Base-by-base conservation (phyloP, 495 filamentous ascomycete species). In the Peziza echinospora region DNA sequence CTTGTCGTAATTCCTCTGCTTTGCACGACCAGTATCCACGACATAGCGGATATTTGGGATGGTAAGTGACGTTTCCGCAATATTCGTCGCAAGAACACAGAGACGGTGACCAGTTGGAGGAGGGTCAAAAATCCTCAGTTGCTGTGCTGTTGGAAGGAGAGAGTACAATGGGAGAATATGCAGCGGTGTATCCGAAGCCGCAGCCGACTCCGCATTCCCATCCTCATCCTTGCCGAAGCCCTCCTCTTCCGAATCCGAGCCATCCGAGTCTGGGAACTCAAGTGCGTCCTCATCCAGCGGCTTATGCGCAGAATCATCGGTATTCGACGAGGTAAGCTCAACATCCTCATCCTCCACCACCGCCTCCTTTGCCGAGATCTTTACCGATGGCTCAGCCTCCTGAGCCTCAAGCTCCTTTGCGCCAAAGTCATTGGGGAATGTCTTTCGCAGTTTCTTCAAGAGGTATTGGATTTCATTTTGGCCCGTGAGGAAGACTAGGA, bases 1-100 rank as follows among this genome's bases (percentile, higher is more conserved):
- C 11, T 72, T 66, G 54, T 96, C 78, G 55, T 84, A 96, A 43
- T 76, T 80, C 47, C 85, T 80, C 58, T 93, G 85, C 61, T 99
- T 99, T 2, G 80, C 75, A 34, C 91, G 71, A 24, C 91, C 91
- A 55, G 78, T 79, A 62, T 99, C 91, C 51, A 99, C 93, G 13
- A 99, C 91, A 56, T 94, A 99, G 46, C 82, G 73, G 49, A 93
- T 87, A 16, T 84, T 84, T 3, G 91, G 91, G 39, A 99, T 99
- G 0, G 91, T 99, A 47, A 99, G 67, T 69, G 78, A 84, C 3
- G 91, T 99, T 60, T 99, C 91, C 0, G 91, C 91, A 21, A 99
- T 82, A 60, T 99, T 99, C 19, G 91, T 99, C 0, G 91, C 85
- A 19, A 99, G 64, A 16, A 99, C 80, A 48, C 96, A 82, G 7